These are phyloP conservation scores for Rhodosorus marinus DNA, from an alignment of 23 red algal genomes.

Conservation along the genomic window DNA sequence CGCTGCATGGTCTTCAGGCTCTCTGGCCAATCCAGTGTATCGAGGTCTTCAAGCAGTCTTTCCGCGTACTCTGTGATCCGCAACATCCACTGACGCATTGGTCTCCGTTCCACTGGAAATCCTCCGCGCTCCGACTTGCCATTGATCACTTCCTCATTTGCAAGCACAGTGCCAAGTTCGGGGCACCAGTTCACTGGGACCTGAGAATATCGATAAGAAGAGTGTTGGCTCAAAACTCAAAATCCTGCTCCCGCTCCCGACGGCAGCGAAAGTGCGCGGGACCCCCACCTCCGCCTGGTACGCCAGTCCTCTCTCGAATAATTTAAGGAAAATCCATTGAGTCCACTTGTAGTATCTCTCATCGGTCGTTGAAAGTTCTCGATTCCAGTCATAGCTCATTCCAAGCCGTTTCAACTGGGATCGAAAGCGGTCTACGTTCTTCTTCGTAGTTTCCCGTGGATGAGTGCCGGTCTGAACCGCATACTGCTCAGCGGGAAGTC, in stretches of 20 bases:
- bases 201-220: too few relatives aligned
- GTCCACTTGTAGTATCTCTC: slow-evolving; percentile 82
- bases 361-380: slow-evolving; percentile 76
- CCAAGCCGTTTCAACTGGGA: slow-evolving; percentile 71
- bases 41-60: slow-evolving; percentile 67
- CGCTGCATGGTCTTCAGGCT: slow-evolving; percentile 94
- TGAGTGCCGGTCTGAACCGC: slow-evolving; percentile 84
- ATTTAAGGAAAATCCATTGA: slow-evolving; percentile 98
- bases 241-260: too few relatives aligned
- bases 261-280: too few relatives aligned
- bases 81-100: slow-evolving; percentile 96
- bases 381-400: slow-evolving; percentile 80
- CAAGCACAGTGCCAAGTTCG: slow-evolving; percentile 82
- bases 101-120: slow-evolving; percentile 72
- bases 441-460: slow-evolving; percentile 59
- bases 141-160: slow-evolving; percentile 98
- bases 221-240: too few relatives aligned
- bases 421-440: slow-evolving; percentile 68
- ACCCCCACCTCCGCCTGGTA: slow-evolving; percentile 99
- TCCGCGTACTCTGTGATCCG: slow-evolving; percentile 91
- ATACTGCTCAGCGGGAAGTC: slow-evolving; percentile 95
- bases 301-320: slow-evolving; percentile 84
- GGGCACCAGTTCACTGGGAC: slow-evolving; percentile 97
- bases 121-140: slow-evolving; percentile 73
- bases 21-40: slow-evolving; percentile 94